These are phyloP conservation scores for Trichoderma polysporum DNA, from an alignment of 2,329 filamentous ascomycete genomes.

Conservation along the genomic window DNA sequence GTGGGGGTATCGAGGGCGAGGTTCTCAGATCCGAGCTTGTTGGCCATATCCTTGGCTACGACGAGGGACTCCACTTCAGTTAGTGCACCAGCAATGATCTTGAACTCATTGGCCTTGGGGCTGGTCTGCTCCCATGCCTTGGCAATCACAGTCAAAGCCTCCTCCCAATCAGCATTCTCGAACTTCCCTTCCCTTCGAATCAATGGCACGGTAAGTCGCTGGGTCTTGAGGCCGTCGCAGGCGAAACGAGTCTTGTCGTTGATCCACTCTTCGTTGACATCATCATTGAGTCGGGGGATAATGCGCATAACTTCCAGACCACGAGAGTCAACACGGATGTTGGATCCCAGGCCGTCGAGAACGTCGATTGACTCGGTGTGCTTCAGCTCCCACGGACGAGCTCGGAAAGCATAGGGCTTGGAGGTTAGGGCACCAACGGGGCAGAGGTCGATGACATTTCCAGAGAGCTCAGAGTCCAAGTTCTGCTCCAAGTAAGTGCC, in stretches of 20 bases:
- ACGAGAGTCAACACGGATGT: constrained; percentile 89
- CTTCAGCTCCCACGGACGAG: constrained; percentile 94
- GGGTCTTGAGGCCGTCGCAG: constrained; percentile 93
- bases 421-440: constrained; percentile 95
- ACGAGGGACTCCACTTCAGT: constrained; percentile 92
- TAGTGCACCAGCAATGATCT: constrained; percentile 87
- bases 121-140: constrained; percentile 76
- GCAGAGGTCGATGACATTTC: constrained; percentile 97
- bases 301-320: constrained; percentile 96
- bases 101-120: constrained; percentile 91
- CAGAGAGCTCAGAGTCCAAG: constrained; percentile 91
- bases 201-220: constrained; percentile 88
- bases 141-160: constrained; percentile 84
- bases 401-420: constrained; percentile 96
- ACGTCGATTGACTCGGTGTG: constrained; percentile 96
- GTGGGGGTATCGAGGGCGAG: constrained; percentile 86
- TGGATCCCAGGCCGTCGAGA: constrained; percentile 86
- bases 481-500: constrained; percentile 96
- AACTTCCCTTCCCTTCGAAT: constrained; percentile 89
- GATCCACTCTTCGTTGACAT: constrained; percentile 99
- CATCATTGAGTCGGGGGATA: constrained; percentile 89
- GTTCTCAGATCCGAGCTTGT: constrained; percentile 95
- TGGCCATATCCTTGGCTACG: constrained; percentile 94
- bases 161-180: constrained; percentile 90
- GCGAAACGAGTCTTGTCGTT: constrained; percentile 98